A percentile compares a stretch with the other conserved stretches of the same genome.
phyloP scores from a whole-genome alignment of 163 green algal species.

The Scenedesmus sp. region DNA sequence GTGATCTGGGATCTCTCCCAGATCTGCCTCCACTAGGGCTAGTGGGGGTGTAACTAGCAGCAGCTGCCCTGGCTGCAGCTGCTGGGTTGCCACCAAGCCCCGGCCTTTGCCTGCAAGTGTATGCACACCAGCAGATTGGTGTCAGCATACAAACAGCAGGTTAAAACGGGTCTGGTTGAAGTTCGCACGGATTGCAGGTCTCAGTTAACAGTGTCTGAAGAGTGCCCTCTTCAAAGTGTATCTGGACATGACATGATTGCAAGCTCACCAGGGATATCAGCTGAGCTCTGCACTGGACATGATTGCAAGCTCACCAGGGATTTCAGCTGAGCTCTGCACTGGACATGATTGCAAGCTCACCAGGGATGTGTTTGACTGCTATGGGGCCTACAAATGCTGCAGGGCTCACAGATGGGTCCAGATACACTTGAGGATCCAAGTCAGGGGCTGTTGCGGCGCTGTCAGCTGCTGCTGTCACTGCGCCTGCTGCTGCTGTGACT shows the following conservation, averaged over 20 bases:
- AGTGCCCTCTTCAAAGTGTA: no score
- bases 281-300: no score
- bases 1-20: constrained; percentile 44
- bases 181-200: not conserved
- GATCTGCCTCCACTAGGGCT: not conserved
- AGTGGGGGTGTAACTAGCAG: constrained; percentile 46
- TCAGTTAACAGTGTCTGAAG: not conserved
- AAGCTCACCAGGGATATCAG: no score
- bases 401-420: not conserved
- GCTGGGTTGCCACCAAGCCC: constrained; percentile 8
- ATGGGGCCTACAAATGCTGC: constrained; percentile 35
- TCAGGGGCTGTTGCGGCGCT: not conserved
- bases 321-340: no score
- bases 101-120: constrained; percentile 12
- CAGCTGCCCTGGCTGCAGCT: constrained; percentile 19
- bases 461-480: not conserved
- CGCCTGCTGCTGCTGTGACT: not conserved
- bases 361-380: not conserved
- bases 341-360: not conserved
- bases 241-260: no score
- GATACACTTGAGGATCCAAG: constrained; percentile 17
- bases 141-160: no score
- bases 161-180: no score
- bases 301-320: no score
- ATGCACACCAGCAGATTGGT: not conserved